Base-by-base conservation (phyloP, 768 basidiomycete species). In the Xanthoconium stramineum region DNA sequence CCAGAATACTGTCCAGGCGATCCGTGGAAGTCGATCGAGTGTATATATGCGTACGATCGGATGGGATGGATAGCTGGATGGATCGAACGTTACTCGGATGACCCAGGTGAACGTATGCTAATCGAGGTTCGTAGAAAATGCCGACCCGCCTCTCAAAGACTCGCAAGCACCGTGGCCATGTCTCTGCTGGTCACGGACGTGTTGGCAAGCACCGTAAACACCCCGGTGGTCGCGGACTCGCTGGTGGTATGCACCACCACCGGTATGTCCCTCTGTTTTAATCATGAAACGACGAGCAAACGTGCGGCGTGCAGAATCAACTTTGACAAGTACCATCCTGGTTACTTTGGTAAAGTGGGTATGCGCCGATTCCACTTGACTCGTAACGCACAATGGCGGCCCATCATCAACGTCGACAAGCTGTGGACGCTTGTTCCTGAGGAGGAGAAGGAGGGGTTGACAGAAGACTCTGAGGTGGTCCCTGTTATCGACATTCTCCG, bases 331-430 rank as follows among this genome's bases (percentile, higher is more conserved):
- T 98, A 94, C 89, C 95, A 98, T 79, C 94, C 94, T 75, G 95
- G 95, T 91, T 98, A 98, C 93, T 98, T 96, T 75, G 95, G 95
- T 82, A 98, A 98, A 80, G 93, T 96, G 74, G 97, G 97, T 92
- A 99, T 99, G 96, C 87, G 97, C 73, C 88, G 88, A 76, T 99
- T 89, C 91, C 97, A 99, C 75, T 77, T 94, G 61, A 94, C 91
- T 53, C 88, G 87, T 76, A 97, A 97, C 76, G 75, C 81, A 65
- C 81, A 85, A 76, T 97, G 93, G 94, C 84, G 89, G 61, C 94
- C 96, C 19, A 89, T 88, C 72, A 91, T 99, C 88, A 99, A 99
- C 80, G 86, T 98, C 74, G 97, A 98, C 84, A 95, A 95, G 80
- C 83, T 96, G 51, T 93, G 93, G 93, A 82, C 84, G 60, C 88